A percentile compares a stretch with the other conserved stretches of the same genome.
phyloP scores from a whole-genome alignment of 2,329 filamentous ascomycete genomes.

The Graphilbum sp. region DNA sequence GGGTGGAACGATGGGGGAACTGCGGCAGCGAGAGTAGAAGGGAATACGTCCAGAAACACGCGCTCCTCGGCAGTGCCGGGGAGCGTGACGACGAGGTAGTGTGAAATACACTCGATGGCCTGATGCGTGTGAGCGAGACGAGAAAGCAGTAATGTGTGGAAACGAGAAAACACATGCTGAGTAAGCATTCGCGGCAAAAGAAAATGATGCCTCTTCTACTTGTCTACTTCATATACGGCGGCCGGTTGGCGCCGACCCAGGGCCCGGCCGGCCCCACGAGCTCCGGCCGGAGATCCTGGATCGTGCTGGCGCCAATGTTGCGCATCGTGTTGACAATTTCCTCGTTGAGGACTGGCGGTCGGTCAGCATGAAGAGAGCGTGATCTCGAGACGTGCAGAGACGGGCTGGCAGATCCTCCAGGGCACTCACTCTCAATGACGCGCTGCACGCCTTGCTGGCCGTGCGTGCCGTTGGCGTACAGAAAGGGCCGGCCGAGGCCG shows the following conservation, averaged over 20 bases:
- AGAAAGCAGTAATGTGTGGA: too few relatives aligned
- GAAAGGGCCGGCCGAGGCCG: slow-evolving; percentile 6
- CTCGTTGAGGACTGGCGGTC: slow-evolving; percentile 1
- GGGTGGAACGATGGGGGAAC: too few relatives aligned
- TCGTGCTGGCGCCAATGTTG: slow-evolving; percentile 3
- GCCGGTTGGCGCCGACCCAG: slow-evolving; percentile 3
- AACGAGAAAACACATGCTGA: too few relatives aligned
- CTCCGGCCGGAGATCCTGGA: slow-evolving; percentile 5
- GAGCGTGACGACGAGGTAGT: not conserved
- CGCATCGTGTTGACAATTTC: slow-evolving; percentile 7
- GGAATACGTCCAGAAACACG: not conserved
- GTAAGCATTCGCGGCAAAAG: too few relatives aligned
- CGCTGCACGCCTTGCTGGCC: slow-evolving; percentile 5
- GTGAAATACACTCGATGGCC: not conserved
- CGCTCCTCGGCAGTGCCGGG: not conserved
- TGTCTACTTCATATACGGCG: not conserved
- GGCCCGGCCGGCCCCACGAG: slow-evolving; percentile 4
- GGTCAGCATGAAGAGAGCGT: too few relatives aligned
- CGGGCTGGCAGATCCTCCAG: too few relatives aligned
- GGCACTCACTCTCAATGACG: slow-evolving; percentile 4
- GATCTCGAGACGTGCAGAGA: too few relatives aligned
- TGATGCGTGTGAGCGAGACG: too few relatives aligned
- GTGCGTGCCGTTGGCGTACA: slow-evolving; percentile 7
- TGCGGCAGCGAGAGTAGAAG: too few relatives aligned
- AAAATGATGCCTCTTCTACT: too few relatives aligned